Conservation (phyloP, 1,284 basidiomycete species). For the Trichosporon coremiiforme region DNA sequence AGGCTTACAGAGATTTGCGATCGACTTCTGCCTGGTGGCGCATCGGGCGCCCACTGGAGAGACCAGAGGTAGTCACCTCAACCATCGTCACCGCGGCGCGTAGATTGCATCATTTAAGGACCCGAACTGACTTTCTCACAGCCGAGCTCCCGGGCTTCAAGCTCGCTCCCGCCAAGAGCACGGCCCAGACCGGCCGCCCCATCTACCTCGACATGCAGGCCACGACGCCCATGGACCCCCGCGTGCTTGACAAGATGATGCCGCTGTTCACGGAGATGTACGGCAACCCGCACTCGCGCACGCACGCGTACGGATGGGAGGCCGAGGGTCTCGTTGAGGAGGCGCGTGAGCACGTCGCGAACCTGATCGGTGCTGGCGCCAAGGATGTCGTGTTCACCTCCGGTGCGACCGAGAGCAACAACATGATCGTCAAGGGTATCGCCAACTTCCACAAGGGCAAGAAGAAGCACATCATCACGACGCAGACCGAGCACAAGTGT, state of each 20-base stretch:
- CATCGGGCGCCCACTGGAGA: neutral
- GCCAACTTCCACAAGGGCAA: constrained; percentile 91
- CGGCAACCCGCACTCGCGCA: constrained; percentile 97
- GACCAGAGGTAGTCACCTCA: constrained; percentile 12
- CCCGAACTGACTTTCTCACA: neutral
- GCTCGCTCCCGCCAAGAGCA: constrained; percentile 65
- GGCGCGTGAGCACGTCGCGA: constrained; percentile 87
- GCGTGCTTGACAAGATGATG: constrained; percentile 96
- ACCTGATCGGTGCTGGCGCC: constrained; percentile 86
- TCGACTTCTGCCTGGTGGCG: constrained; percentile 9
- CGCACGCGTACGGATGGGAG: constrained; percentile 99
- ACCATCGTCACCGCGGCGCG: neutral
- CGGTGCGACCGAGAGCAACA: constrained; percentile 97
- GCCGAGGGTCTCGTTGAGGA: constrained; percentile 92
- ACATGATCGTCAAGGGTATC: constrained; percentile 97
- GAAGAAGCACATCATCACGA: constrained; percentile 87
- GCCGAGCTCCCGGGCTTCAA: constrained; percentile 86
- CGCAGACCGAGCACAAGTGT: constrained; percentile 98
- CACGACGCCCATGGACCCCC: constrained; percentile 95
- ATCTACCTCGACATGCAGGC: constrained; percentile 97
- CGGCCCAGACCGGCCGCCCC: constrained; percentile 67
- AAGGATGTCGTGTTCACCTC: constrained; percentile 99
- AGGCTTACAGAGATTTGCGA: neutral
- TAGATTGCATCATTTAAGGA: neutral
- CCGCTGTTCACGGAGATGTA: constrained; percentile 95